Evolutionary conservation across 2,329 filamentous ascomycete species (phyloP).

Genomic region (Cercospora berteroae): DNA sequence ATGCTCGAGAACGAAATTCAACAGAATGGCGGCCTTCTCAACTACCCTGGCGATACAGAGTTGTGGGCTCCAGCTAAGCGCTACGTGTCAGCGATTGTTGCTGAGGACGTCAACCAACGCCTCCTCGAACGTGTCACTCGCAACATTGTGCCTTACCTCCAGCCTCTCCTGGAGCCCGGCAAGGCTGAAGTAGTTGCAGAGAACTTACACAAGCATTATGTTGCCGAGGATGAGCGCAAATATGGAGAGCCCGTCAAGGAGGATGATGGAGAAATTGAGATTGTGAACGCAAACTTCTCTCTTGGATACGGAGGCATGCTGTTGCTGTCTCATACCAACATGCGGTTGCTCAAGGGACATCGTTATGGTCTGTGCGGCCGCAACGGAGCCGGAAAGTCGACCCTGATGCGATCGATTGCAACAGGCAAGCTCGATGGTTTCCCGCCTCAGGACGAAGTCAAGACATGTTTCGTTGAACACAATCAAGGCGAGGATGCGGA

Average conservation of each 20-base stretch:
- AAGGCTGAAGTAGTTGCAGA: constrained; percentile 66
- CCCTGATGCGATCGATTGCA: constrained; percentile 94
- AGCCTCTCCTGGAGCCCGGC: constrained; percentile 63
- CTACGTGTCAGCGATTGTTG: constrained; percentile 81
- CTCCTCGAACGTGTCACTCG: constrained; percentile 69
- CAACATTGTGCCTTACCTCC: constrained; percentile 72
- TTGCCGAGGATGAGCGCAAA: constrained; percentile 82
- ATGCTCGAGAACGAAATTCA: constrained; percentile 74
- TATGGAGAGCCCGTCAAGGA: constrained; percentile 81
- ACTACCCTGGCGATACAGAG: constrained; percentile 59
- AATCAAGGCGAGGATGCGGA: constrained; percentile 98
- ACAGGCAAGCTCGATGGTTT: constrained; percentile 96
- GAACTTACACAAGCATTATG: constrained; percentile 72
- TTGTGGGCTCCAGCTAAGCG: constrained; percentile 65
- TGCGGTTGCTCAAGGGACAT: constrained; percentile 91
- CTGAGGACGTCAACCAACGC: constrained; percentile 82
- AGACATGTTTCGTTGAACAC: constrained; percentile 97
- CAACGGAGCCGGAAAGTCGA: constrained; percentile 98
- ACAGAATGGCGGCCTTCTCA: constrained; percentile 62
- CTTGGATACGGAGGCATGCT: constrained; percentile 98
- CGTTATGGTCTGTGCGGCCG: constrained; percentile 95
- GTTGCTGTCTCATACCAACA: constrained; percentile 89
- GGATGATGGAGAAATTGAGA: constrained; percentile 88
- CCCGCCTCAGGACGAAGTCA: constrained; percentile 84
- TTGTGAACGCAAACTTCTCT: constrained; percentile 97